Evolutionary conservation across 306 rosid genomes (phyloP), one percentile per base, ranked within the genome.

Genomic region (Vigna mungo): DNA sequence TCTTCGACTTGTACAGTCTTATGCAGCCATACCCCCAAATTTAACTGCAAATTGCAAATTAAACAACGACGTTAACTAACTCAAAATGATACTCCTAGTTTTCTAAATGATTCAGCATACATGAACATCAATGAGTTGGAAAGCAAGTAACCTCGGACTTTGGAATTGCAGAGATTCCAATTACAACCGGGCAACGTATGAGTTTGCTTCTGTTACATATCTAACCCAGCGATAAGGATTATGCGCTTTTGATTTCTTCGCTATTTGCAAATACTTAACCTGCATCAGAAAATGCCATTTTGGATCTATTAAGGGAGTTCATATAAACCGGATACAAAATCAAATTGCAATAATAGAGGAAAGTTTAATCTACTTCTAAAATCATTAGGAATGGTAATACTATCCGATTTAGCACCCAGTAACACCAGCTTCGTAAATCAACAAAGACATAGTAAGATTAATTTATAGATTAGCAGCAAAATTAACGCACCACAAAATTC

Each of bases 231-330:
- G 88, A 84, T 95, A 92, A 1, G 91, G 94, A 84, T 90, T 89
- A 6, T 87, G 78, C 10, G 88, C 36, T 78, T 88, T 89, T 2
- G 90, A 83, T 84, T 83, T 89, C 91, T 88, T 90, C 18, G 90
- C 89, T 79, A 95, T 95, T 78, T 92, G 99, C 89, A 92, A 88
- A 80, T 92, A 95, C 81, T 90, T 95, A 61, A 95, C 98, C 99
- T 95, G 92, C 90, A 71, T 18, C 58, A 58, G 79, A 51, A 67
- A 70, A 14, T 32, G 43, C 66, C 69, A 72, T 81, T 55, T 59
- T 72, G 78, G 53, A 80, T 77, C 53, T 43, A 68, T 43, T 34
- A 51, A 51, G 72, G 47, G 2, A 17, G 76, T 36, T 56, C 43
- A 71, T 47, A 55, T 63, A 8, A 46, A 53, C 43, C 7, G 63